Conservation (phyloP, 371 early-diverging fungal genomes). For the Lichtheimia ornata region DNA sequence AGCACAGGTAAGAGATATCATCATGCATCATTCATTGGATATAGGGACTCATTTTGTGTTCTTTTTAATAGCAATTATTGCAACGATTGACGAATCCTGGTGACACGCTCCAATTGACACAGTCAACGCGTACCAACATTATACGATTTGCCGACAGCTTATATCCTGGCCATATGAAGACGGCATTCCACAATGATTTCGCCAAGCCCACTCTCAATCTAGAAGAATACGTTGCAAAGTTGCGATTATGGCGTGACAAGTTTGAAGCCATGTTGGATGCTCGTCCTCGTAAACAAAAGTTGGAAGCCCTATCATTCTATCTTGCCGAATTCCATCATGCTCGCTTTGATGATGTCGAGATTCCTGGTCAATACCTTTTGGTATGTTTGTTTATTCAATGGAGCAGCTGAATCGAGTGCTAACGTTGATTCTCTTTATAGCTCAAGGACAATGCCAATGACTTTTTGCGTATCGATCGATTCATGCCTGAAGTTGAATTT, state of each 20-base stretch:
- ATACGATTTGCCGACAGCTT: conserved; percentile 83
- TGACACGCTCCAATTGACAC: conserved; percentile 68
- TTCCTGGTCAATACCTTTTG: conserved; percentile 96
- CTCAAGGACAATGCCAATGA: conserved; percentile 85
- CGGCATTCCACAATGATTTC: conserved; percentile 89
- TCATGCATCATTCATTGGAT: neutral
- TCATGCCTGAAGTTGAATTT: conserved; percentile 85
- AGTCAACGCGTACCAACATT: conserved; percentile 82
- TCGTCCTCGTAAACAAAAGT: conserved; percentile 77
- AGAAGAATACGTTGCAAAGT: conserved; percentile 76
- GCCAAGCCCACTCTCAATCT: conserved; percentile 79
- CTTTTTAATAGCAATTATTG: conserved; percentile 56
- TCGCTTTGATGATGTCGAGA: conserved; percentile 96
- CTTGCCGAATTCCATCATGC: conserved; percentile 97
- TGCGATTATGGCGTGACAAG: conserved; percentile 88
- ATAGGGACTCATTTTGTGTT: neutral
- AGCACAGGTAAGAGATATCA: conserved; percentile 65
- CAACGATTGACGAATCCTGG: conserved; percentile 63
- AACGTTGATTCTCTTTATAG: conserved; percentile 18
- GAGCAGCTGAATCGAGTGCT: too few species aligned
- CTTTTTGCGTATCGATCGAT: conserved; percentile 93
- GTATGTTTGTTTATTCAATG: conserved; percentile 32
- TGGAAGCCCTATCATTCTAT: conserved; percentile 88
- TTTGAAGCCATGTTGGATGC: conserved; percentile 84
- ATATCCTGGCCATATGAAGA: conserved; percentile 73